Evolutionary conservation across 164 flowering plant genomes (phyloP).

Genomic region (Tetrastigma voinierianum): DNA sequence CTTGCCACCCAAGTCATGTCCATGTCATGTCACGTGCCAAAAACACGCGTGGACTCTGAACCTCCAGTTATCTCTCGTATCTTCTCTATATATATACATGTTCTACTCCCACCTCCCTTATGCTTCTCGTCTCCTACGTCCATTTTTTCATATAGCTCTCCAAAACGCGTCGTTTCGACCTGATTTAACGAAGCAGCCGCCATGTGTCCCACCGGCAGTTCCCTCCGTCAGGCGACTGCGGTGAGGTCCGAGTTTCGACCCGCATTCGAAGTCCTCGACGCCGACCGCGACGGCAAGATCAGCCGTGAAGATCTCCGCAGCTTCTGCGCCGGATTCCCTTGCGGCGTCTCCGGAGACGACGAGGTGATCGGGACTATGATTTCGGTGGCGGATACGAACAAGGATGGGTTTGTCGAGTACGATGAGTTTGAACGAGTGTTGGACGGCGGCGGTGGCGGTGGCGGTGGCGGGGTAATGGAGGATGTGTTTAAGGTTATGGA

Average conservation of each 20-base stretch:
- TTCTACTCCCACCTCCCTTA: too few species aligned
- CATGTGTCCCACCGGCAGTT: conserved; percentile 78
- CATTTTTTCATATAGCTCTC: neutral
- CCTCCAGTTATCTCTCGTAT: neutral
- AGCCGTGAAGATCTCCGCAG: conserved; percentile 69
- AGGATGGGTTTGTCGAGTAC: conserved; percentile 71
- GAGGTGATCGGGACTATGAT: conserved; percentile 78
- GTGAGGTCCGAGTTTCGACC: conserved; percentile 33
- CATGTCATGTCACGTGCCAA: too few species aligned
- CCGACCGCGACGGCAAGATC: conserved; percentile 84
- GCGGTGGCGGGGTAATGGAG: conserved; percentile 35
- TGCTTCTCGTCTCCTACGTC: too few species aligned
- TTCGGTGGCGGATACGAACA: conserved; percentile 62
- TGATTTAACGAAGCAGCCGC: neutral
- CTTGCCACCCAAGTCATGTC: too few species aligned
- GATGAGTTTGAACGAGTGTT: conserved; percentile 76
- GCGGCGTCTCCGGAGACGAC: conserved; percentile 26
- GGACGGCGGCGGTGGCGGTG: conserved; percentile 4
- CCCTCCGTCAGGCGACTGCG: conserved; percentile 3
- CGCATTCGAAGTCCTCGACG: conserved; percentile 79
- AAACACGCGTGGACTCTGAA: too few species aligned
- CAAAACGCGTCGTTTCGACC: neutral
- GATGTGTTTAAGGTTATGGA: conserved; percentile 74
- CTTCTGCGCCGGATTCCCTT: conserved; percentile 40
- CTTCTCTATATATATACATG: neutral